A percentile compares a stretch with the other conserved stretches of the same genome.
Conservation (phyloP, 768 basidiomycete species). For the Fomitopsis serialis region DNA sequence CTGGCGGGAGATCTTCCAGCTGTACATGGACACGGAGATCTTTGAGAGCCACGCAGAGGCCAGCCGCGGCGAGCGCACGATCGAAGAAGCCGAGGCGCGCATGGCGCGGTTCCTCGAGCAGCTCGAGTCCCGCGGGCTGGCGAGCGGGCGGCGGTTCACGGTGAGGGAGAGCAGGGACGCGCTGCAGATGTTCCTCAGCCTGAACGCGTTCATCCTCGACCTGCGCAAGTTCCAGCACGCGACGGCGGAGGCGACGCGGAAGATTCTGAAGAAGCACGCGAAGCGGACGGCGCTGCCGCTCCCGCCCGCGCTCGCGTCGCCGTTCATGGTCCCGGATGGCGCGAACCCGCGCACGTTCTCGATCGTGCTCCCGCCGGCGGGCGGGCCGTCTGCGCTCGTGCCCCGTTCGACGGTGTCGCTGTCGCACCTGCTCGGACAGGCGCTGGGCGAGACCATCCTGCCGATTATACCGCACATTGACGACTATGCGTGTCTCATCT, state of each 20-base stretch:
- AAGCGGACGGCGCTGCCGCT: slow-evolving; percentile 83
- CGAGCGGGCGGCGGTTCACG: slow-evolving; percentile 40
- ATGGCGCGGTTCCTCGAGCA: slow-evolving; percentile 63
- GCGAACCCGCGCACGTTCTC: background rate
- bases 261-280: slow-evolving; percentile 92
- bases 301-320: slow-evolving; percentile 27
- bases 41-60: slow-evolving; percentile 72
- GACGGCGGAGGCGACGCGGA: slow-evolving; percentile 84
- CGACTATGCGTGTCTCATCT: slow-evolving; percentile 86
- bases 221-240: slow-evolving; percentile 84
- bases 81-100: slow-evolving; percentile 66
- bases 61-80: slow-evolving; percentile 57
- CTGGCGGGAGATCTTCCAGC: slow-evolving; percentile 86
- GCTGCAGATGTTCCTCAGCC: slow-evolving; percentile 43
- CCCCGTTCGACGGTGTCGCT: slow-evolving; percentile 31
- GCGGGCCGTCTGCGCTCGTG: slow-evolving; percentile 3
- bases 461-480: slow-evolving; percentile 77
- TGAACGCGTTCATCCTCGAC: slow-evolving; percentile 77
- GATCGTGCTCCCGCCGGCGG: background rate
- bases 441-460: slow-evolving; percentile 75
- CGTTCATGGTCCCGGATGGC: slow-evolving; percentile 1
- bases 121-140: slow-evolving; percentile 39
- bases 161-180: slow-evolving; percentile 41
- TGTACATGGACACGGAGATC: slow-evolving; percentile 82
- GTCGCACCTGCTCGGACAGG: slow-evolving; percentile 68